Evolutionary conservation across 169 alveolate species (phyloP), one percentile per base, ranked within the genome.

Genomic region (Plasmodium gonderi): DNA sequence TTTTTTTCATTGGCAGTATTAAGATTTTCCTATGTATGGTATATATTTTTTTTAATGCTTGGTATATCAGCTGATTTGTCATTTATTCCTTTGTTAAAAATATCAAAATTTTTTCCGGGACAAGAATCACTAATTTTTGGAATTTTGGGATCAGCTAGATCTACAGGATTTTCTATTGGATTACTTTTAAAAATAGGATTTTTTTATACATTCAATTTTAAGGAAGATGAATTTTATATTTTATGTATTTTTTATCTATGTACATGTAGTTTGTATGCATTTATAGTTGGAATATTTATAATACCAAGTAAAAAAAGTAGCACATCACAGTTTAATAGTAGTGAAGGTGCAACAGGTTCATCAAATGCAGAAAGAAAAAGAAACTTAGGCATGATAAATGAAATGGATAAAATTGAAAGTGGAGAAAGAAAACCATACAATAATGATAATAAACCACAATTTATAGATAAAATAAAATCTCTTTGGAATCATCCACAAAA

Each of bases 21-120:
- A 8, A 78, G 51, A 68, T 31, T 44, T 26, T 89, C 94, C 33
- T 89, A 76, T 45, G 80, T 78, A 14, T 89, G 94, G 94, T 78
- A 89, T 77, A 6, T 54, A 2, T 89, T 89, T 69, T 89, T 89
- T 76, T 14, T 89, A 5, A 76, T 76, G 49, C 7, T 89, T 17
- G 94, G 94, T 77, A 33, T 89, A 64, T 89, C 94, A 77, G 90
- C 94, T 0, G 94, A 89, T 47, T 75, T 78, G n/a, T 75, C 90
- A 1, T 89, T 77, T 79, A 68, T 89, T n/a, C 94, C 94, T 0
- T 44, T 89, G 11, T 89, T 89, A 89, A 75, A 89, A 77, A 20
- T 89, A 64, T 89, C 94, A 0, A 89, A 89, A 42, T 89, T 31
- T 33, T 89, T 89, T 17, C 90, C 80, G 3, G 69, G 80, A 20